phyloP scores from a whole-genome alignment of 2,329 filamentous ascomycete genomes.

The Chaetomium globosum region DNA sequence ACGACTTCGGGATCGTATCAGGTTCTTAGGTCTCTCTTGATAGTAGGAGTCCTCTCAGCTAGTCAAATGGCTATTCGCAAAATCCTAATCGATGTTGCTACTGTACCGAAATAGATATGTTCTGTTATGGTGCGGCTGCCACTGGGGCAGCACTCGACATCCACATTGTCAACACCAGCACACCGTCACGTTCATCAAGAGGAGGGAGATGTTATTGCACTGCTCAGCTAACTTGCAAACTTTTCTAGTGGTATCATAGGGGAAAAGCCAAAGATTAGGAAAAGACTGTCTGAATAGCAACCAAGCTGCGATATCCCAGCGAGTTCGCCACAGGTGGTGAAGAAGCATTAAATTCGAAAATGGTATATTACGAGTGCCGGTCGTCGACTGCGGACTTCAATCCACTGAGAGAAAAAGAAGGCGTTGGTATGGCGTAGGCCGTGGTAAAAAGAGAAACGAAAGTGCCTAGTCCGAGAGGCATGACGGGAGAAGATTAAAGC shows the following conservation, averaged over 20 bases:
- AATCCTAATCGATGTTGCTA: not conserved
- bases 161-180: not conserved
- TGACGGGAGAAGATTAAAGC: slow-evolving; percentile 14
- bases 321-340: not conserved
- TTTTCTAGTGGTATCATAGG: slow-evolving; percentile 41
- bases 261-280: slow-evolving; percentile 22
- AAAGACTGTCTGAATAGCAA: not conserved
- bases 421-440: slow-evolving; percentile 3
- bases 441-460: slow-evolving; percentile 24
- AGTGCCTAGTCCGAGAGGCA: slow-evolving; percentile 11
- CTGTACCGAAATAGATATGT: not conserved
- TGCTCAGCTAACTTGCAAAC: slow-evolving; percentile 30
- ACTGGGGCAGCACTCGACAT: not conserved
- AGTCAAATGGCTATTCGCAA: not conserved
- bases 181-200: not conserved
- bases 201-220: slow-evolving; percentile 17
- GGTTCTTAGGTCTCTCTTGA: not conserved
- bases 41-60: not conserved
- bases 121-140: not conserved
- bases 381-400: slow-evolving; percentile 16
- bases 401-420: slow-evolving; percentile 3
- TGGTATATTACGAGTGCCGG: slow-evolving; percentile 32
- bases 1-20: not conserved
- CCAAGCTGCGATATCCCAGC: not conserved
- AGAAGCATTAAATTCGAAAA: slow-evolving; percentile 2